A percentile compares a stretch with the other conserved stretches of the same genome.
These are phyloP conservation scores for Thalassiosira mediterranea DNA, from an alignment of 352 stramenopile species.

Conservation along the genomic window DNA sequence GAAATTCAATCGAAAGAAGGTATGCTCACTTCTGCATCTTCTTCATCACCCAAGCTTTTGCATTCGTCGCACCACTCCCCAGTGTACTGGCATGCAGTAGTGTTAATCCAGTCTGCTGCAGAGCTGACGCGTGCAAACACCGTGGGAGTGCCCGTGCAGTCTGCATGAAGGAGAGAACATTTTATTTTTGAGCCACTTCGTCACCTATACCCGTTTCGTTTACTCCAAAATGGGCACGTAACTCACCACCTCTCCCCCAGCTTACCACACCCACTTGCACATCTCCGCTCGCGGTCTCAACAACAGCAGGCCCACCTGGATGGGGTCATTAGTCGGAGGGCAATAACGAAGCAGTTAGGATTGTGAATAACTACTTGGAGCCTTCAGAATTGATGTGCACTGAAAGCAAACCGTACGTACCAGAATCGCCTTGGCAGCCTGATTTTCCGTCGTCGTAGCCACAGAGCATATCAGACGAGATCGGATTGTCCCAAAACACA, in stretches of 20 bases:
- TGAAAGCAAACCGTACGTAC: background rate
- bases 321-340: background rate
- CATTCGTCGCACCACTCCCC: background rate
- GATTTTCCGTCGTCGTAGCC: background rate
- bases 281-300: background rate
- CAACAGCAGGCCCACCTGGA: conserved; percentile 4
- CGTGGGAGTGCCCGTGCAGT: background rate
- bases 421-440: conserved; percentile 5
- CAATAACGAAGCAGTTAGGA: too few relatives aligned
- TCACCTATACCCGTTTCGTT: too few relatives aligned
- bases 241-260: background rate
- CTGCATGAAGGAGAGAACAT: too few relatives aligned
- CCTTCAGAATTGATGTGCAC: too few relatives aligned
- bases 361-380: too few relatives aligned
- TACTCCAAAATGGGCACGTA: too few relatives aligned
- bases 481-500: background rate
- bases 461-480: conserved; percentile 9
- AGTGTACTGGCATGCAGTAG: conserved; percentile 2
- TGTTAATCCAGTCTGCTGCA: conserved; percentile 8
- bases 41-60: background rate
- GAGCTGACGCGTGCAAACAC: conserved; percentile 13
- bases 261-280: conserved; percentile 17
- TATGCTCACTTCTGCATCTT: background rate
- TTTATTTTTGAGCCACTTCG: too few relatives aligned
- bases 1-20: background rate